Evolutionary conservation across 1,284 basidiomycete genomes (phyloP).

Genomic region (Boletellus sp.): DNA sequence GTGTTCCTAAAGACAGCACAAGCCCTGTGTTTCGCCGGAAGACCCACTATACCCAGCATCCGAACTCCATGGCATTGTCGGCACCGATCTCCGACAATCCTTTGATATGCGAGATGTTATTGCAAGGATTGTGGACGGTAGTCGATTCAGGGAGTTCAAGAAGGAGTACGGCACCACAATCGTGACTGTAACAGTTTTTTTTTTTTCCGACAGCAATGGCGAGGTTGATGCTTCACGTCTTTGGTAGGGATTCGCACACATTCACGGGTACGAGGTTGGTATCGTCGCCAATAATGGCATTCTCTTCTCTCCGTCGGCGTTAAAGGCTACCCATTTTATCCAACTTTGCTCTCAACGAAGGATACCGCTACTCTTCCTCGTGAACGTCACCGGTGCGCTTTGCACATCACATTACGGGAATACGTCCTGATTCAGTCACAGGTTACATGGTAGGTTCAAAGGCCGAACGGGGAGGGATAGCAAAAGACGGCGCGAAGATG

Average conservation of each 20-base stretch:
- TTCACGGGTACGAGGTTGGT: conserved; percentile 86
- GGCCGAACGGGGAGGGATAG: conserved; percentile 91
- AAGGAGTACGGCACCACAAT: conserved; percentile 90
- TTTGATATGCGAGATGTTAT: conserved; percentile 96
- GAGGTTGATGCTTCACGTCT: conserved; percentile 7
- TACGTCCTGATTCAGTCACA: conserved; percentile 23
- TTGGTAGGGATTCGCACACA: conserved; percentile 81
- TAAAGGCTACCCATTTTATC: conserved; percentile 95
- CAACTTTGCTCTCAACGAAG: conserved; percentile 89
- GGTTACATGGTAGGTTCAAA: conserved; percentile 95
- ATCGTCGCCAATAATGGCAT: conserved; percentile 95
- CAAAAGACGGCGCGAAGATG: conserved; percentile 98
- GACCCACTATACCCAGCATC: conserved; percentile 76
- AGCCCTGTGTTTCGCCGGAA: conserved; percentile 61
- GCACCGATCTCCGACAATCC: conserved; percentile 80
- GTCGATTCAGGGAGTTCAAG: conserved; percentile 92
- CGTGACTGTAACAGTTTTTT: conserved; percentile 62
- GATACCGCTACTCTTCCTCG: conserved; percentile 89
- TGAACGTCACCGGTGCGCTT: conserved; percentile 78
- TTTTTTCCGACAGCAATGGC: background rate
- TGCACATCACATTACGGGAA: background rate
- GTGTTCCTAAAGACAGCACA: conserved; percentile 14
- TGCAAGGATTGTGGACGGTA: conserved; percentile 87
- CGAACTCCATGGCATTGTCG: conserved; percentile 89
- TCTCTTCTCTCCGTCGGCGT: conserved; percentile 87